Percentiles rank a stretch among this genome's conserved stretches.
Conservation (phyloP, 331 rosid species). For the Malus hybrid region DNA sequence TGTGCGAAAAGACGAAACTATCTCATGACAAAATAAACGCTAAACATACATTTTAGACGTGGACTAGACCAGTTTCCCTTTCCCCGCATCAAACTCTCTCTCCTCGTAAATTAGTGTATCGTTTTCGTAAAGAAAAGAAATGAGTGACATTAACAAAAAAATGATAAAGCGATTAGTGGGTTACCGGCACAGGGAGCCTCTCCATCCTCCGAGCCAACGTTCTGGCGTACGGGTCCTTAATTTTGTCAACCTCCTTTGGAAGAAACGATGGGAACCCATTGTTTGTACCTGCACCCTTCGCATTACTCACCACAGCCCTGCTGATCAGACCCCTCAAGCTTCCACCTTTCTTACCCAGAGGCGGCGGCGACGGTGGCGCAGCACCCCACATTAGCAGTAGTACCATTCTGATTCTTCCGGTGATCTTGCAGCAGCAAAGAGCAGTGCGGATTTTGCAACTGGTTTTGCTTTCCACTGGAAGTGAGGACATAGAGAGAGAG, state of each 20-base stretch:
- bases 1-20: fast-evolving
- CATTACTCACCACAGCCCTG: background rate
- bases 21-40: background rate
- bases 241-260: slow-evolving; percentile 37
- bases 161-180: background rate
- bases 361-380: background rate
- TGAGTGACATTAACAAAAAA: background rate
- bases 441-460: no score
- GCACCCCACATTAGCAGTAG: slow-evolving; percentile 9
- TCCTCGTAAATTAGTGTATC: no score
- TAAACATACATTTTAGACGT: no score
- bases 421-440: background rate
- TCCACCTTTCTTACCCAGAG: slow-evolving; percentile 9
- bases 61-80: background rate
- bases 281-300: background rate
- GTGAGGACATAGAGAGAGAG: no score
- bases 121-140: no score
- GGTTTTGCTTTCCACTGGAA: no score
- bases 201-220: slow-evolving; percentile 41
- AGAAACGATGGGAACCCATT: slow-evolving; percentile 40
- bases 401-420: background rate
- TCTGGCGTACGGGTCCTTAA: slow-evolving; percentile 43
- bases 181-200: slow-evolving; percentile 43
- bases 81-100: background rate
- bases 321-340: background rate